These are phyloP conservation scores for Botrytis medusae DNA, from an alignment of 2,329 filamentous ascomycete genomes.

Conservation along the genomic window DNA sequence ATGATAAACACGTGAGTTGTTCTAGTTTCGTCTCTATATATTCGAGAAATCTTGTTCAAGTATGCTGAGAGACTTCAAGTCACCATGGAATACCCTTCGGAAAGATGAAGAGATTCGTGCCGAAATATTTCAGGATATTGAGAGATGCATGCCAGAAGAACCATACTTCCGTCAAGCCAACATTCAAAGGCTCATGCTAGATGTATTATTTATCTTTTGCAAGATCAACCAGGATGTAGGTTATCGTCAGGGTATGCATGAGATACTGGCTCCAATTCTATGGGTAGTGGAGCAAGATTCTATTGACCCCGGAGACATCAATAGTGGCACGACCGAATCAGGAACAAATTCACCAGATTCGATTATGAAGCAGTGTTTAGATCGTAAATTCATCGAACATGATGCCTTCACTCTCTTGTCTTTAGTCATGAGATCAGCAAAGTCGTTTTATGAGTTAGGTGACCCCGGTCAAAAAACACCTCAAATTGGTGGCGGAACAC, in stretches of 20 bases:
- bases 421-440: conserved; percentile 82
- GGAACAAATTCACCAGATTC: conserved; percentile 24
- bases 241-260: conserved; percentile 99
- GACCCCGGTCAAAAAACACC: conserved; percentile 45
- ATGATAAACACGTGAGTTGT: conserved; percentile 61
- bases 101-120: conserved; percentile 79
- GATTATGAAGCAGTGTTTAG: conserved; percentile 63
- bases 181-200: conserved; percentile 78
- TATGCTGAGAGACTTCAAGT: conserved; percentile 59
- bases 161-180: conserved; percentile 79
- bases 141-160: conserved; percentile 85
- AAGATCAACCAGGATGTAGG: conserved; percentile 83
- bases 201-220: conserved; percentile 92
- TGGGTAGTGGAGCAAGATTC: conserved; percentile 84
- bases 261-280: conserved; percentile 84
- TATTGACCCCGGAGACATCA: conserved; percentile 48
- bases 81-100: conserved; percentile 85
- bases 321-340: conserved; percentile 40
- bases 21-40: not conserved
- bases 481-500: conserved; percentile 26
- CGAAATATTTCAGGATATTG: conserved; percentile 93
- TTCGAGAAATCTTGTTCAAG: not conserved
- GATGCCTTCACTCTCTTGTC: conserved; percentile 87
- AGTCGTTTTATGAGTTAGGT: conserved; percentile 75
- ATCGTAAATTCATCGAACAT: conserved; percentile 77